These are phyloP conservation scores for Cerioporus squamosus DNA, from an alignment of 1,284 basidiomycete genomes.

Conservation along the genomic window DNA sequence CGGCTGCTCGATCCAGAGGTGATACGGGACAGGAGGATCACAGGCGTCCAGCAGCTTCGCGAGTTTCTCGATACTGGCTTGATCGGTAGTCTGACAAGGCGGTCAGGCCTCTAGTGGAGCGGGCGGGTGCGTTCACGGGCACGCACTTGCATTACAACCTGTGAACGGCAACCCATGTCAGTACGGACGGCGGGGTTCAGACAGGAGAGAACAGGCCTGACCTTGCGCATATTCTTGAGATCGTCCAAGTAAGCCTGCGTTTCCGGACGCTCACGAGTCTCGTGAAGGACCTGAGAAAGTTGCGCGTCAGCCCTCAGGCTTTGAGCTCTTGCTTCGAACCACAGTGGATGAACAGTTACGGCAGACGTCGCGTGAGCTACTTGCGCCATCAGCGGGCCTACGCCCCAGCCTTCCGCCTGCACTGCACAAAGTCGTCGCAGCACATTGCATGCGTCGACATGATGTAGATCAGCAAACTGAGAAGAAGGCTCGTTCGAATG, in stretches of 20 bases:
- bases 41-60: slow-evolving; percentile 34
- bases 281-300: slow-evolving; percentile 41
- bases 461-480: background rate
- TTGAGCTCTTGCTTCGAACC: background rate
- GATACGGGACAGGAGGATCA: slow-evolving; percentile 41
- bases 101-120: too few species aligned
- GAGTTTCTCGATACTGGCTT: slow-evolving; percentile 39
- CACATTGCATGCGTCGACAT: background rate
- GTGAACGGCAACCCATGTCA: background rate
- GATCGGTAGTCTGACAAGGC: slow-evolving; percentile 39
- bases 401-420: slow-evolving; percentile 51
- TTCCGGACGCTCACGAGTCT: slow-evolving; percentile 42
- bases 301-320: background rate
- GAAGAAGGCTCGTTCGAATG: background rate
- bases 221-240: slow-evolving; percentile 46
- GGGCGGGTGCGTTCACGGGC: too few species aligned
- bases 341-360: slow-evolving; percentile 27
- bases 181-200: slow-evolving; percentile 4
- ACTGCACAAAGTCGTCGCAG: background rate
- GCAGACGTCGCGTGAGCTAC: slow-evolving; percentile 56
- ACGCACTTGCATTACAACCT: slow-evolving; percentile 47
- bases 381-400: slow-evolving; percentile 61
- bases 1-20: slow-evolving; percentile 59
- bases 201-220: slow-evolving; percentile 1
- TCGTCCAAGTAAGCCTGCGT: slow-evolving; percentile 46